These are phyloP conservation scores for Scutellaria barbata DNA, from an alignment of 257 asterid genomes.

Conservation along the genomic window DNA sequence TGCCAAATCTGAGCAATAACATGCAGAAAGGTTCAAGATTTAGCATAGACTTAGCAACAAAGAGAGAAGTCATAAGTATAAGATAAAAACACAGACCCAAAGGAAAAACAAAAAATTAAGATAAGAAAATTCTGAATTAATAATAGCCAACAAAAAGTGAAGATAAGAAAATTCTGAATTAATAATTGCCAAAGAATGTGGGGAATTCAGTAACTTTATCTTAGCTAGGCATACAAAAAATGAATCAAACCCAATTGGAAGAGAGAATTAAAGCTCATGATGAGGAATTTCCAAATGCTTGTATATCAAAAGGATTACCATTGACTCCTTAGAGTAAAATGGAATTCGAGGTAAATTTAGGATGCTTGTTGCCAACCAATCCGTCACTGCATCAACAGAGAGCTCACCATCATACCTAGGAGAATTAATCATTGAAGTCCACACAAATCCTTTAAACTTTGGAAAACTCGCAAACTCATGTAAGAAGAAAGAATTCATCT, in stretches of 20 bases:
- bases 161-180: neutral
- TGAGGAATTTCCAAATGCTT: conserved; percentile 2
- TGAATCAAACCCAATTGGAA: neutral
- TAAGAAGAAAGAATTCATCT: conserved; percentile 15
- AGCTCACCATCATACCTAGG: conserved; percentile 78
- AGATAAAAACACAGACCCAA: neutral
- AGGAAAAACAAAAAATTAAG: neutral
- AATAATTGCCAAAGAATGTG: conserved; percentile 5
- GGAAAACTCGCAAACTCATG: neutral
- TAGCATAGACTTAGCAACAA: neutral
- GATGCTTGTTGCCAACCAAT: conserved; percentile 83
- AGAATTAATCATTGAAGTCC: conserved; percentile 34
- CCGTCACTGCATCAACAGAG: conserved; percentile 82
- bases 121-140: neutral
- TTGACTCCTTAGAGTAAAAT: conserved; percentile 80
- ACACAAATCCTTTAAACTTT: neutral
- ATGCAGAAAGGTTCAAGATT: neutral
- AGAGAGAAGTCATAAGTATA: neutral
- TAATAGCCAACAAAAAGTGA: conserved; percentile 13
- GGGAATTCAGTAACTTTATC: neutral
- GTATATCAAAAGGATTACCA: conserved; percentile 60
- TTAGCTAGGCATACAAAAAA: neutral
- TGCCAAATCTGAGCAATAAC: neutral
- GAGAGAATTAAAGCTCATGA: conserved; percentile 16
- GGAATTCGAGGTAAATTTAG: conserved; percentile 81